phyloP scores from a whole-genome alignment of 768 basidiomycete genomes.

The Leucocoprinus leucothites region DNA sequence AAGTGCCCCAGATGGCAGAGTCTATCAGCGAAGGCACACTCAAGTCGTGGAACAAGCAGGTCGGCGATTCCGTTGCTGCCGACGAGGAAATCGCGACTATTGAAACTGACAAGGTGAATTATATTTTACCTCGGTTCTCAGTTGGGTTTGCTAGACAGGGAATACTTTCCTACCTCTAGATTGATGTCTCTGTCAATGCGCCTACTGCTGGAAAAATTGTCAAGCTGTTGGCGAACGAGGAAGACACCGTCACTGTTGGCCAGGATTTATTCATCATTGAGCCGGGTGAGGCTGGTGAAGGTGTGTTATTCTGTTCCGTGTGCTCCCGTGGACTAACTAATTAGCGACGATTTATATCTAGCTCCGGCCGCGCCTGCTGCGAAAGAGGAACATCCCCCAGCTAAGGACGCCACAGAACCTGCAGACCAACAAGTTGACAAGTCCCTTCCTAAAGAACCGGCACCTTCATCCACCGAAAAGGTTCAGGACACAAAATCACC shows the following conservation, averaged over 20 bases:
- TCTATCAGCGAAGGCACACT: conserved; percentile 98
- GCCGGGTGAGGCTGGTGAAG: conserved; percentile 61
- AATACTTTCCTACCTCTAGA: too few species aligned
- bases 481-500: conserved; percentile 17
- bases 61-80: conserved; percentile 83
- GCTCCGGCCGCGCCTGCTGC: conserved; percentile 26
- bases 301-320: conserved; percentile 27
- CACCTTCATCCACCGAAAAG: conserved; percentile 35
- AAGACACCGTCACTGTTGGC: conserved; percentile 92
- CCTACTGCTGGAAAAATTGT: conserved; percentile 84
- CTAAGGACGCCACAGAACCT: conserved; percentile 41
- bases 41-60: conserved; percentile 91
- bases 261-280: conserved; percentile 94
- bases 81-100: conserved; percentile 98
- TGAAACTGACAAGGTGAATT: conserved; percentile 92
- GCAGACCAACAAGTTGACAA: conserved; percentile 48
- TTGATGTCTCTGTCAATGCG: conserved; percentile 96
- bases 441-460: conserved; percentile 38
- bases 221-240: conserved; percentile 84
- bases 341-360: too few species aligned
- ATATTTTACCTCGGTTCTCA: conserved; percentile 16
- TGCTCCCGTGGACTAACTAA: neutral
- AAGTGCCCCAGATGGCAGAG: conserved; percentile 97
- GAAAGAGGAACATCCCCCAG: conserved; percentile 23
- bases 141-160: neutral